Evolutionary conservation across 495 filamentous ascomycete species (phyloP).

Genomic region (Hypomontagnella submonticulosa): DNA sequence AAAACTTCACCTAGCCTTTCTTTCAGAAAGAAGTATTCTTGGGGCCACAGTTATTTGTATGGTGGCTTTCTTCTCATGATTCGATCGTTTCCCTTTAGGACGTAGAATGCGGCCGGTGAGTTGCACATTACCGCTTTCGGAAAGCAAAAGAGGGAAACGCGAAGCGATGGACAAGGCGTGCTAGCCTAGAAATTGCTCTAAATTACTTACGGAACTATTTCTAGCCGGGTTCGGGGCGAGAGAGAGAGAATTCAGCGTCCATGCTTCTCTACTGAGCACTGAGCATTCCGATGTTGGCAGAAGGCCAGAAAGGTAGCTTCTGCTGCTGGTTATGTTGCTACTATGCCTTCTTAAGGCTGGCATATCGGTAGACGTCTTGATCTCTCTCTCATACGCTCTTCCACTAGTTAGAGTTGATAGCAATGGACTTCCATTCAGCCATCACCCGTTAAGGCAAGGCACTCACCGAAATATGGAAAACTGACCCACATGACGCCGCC

Average conservation of each 20-base stretch:
- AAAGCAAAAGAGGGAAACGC: constrained; percentile 36
- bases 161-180: constrained; percentile 25
- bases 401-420: constrained; percentile 7
- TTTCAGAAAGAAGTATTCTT: constrained; percentile 40
- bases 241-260: constrained; percentile 21
- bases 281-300: constrained; percentile 41
- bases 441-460: constrained; percentile 34
- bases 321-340: constrained; percentile 9
- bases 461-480: constrained; percentile 17
- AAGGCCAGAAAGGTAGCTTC: constrained; percentile 3
- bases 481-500: constrained; percentile 27
- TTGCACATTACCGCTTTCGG: constrained; percentile 47
- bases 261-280: constrained; percentile 32
- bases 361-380: constrained; percentile 1
- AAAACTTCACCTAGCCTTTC: constrained; percentile 24
- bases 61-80: constrained; percentile 38
- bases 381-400: constrained; percentile 9
- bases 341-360: neutral
- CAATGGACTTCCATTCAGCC: constrained; percentile 21
- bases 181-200: constrained; percentile 29
- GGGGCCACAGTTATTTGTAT: constrained; percentile 49
- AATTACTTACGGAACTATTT: constrained; percentile 38
- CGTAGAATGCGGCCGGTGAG: constrained; percentile 35
- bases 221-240: constrained; percentile 45
- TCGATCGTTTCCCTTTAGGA: constrained; percentile 23